Evolutionary conservation across 2,329 filamentous ascomycete species (phyloP), one percentile per base, ranked within the genome.

Genomic region (Metarhizium sp.): DNA sequence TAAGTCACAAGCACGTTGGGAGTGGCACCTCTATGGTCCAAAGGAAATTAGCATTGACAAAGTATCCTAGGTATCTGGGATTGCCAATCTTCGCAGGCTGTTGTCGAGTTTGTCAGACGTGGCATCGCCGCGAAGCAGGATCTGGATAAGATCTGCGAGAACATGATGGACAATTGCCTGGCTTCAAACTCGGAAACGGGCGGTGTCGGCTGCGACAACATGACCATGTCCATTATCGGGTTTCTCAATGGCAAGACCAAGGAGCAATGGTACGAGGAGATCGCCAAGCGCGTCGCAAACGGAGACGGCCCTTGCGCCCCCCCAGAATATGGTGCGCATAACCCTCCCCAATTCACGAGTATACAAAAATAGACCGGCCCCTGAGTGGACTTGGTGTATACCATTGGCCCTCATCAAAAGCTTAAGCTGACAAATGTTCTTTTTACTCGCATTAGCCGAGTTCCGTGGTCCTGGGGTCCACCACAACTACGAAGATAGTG

Each of bases 141-240:
- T 51, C 82, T 99, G 52, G 85, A 92, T 55, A 88, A 89, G 70
- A 97, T 99, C 66, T 97, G 92, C 73, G 94, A 99, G 75, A 99
- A 99, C 77, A 96, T 99, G 90, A 99, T 99, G 94, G 92, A 99
- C 78, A 99, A 97, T 77, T 99, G 94, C 70, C 80, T 99, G 61
- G 92, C 94, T 45, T 95, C 92, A 59, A 97, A 95, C 81, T 96
- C 92, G 62, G 94, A 99, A 75, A 96, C 92, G 36, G 94, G 94
- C 55, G 94, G 94, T 60, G 92, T 99, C 59, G 94, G 94, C 59
- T 99, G 94, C 72, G 94, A 99, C 78, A 99, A 99, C 79, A 99
- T 99, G 94, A 99, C 94, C 63, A 97, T 99, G 88, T 78, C 87
- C 64, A 81, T 99, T 62, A 77, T 99, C 67, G 94, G 87, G 62